phyloP scores from a whole-genome alignment of 164 flowering plant species.

The Kalanchoe fedtschenkoi region DNA sequence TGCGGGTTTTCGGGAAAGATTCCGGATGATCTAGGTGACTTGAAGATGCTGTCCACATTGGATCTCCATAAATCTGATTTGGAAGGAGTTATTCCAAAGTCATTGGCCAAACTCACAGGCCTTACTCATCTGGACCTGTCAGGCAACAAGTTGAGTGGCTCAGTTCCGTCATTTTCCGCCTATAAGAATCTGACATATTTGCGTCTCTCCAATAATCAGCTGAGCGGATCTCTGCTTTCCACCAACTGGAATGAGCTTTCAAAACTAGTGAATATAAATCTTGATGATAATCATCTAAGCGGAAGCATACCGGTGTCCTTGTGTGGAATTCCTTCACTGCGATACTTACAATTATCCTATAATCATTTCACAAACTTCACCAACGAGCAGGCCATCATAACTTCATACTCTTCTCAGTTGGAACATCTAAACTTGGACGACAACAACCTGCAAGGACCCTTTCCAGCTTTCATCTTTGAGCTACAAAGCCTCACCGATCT shows the following conservation, averaged over 20 bases:
- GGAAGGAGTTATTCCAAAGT: slow-evolving; percentile 29
- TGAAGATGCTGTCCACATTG: slow-evolving; percentile 18
- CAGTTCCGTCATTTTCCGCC: slow-evolving; percentile 20
- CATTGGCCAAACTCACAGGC: slow-evolving; percentile 16
- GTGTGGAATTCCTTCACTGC: slow-evolving; percentile 27
- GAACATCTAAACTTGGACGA: slow-evolving; percentile 21
- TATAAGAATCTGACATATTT: slow-evolving; percentile 21
- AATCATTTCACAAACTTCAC: slow-evolving; percentile 26
- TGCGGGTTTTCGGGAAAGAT: slow-evolving; percentile 17
- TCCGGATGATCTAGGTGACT: slow-evolving; percentile 21
- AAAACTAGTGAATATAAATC: slow-evolving; percentile 17
- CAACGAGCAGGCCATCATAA: slow-evolving; percentile 10
- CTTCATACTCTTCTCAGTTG: slow-evolving; percentile 12
- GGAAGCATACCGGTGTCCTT: slow-evolving; percentile 33
- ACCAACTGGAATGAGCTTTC: slow-evolving; percentile 14
- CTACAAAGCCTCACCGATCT: slow-evolving; percentile 16
- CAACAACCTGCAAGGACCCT: slow-evolving; percentile 26
- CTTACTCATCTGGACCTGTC: slow-evolving; percentile 39
- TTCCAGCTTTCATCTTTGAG: slow-evolving; percentile 24
- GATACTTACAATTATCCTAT: slow-evolving; percentile 16
- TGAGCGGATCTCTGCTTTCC: slow-evolving; percentile 21
- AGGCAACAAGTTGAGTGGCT: slow-evolving; percentile 25
- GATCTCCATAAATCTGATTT: slow-evolving; percentile 20
- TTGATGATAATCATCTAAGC: slow-evolving; percentile 23
- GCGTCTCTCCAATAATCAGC: slow-evolving; percentile 18